Evolutionary conservation across 306 rosid species (phyloP), one percentile per base, ranked within the genome.

Genomic region (Cucurbita argyrosperma): DNA sequence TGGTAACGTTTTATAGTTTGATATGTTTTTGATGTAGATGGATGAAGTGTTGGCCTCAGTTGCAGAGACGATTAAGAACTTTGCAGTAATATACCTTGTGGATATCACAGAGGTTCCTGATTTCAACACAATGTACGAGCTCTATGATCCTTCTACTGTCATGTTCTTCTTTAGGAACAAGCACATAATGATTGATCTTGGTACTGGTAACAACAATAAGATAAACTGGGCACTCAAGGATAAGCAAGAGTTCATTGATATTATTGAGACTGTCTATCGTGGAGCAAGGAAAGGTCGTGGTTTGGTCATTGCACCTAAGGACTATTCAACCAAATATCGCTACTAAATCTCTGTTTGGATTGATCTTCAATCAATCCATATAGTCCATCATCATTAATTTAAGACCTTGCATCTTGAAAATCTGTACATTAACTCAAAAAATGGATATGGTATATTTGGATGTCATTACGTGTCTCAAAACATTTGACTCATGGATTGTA

Each of bases 111-210:
- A 90, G 85, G 97, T 90, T 40, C 98, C 98, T 23, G 98, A 94
- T 84, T 90, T 94, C 83, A 90, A 94, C 90, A 90, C 96, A 10
- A 94, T 91, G 99, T 91, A 94, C 7, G 95, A 94, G 84, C 75
- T 94, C 46, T 94, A 94, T 60, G 96, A 94, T 53, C 99, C 97
- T 1, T 89, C 96, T 4, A 94, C 97, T 0, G 90, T 94, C 8
- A 91, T 94, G 99, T 94, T 94, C 81, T 94, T 94, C 86, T 90
- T 90, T 79, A 84, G 97, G 83, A 94, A 94, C 90, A 94, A 91
- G 76, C 97, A 94, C 87, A 94, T 94, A 43, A 94, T 94, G 99
- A 94, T 94, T 57, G 96, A 94, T 39, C 99, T 94, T 67, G 97
- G 99, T 47, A 94, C 99, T 14, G 96, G 98, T 13, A 94, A 91